These are phyloP conservation scores for Aquilaria agallochum DNA, from an alignment of 441 rosid species.

Conservation along the genomic window DNA sequence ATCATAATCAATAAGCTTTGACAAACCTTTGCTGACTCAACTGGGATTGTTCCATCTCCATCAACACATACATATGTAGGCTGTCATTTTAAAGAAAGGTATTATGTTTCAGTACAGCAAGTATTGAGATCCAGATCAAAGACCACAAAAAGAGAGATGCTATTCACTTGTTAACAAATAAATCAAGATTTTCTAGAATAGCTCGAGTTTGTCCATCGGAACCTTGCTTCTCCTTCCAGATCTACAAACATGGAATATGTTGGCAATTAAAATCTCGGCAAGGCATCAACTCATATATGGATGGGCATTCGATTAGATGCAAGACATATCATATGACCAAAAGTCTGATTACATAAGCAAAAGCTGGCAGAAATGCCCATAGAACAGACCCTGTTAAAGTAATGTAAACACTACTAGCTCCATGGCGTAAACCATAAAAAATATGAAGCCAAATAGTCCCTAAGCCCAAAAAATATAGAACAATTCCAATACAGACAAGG, in stretches of 20 bases:
- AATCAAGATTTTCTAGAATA: conserved; percentile 34
- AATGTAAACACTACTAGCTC: not conserved
- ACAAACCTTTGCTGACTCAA: conserved; percentile 81
- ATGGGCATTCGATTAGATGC: conserved; percentile 98
- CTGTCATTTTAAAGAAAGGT: conserved; percentile 32
- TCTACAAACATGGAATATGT: conserved; percentile 62
- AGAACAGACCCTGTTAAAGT: too few relatives aligned
- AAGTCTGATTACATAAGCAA: not conserved
- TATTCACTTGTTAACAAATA: not conserved
- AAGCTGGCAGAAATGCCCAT: not conserved
- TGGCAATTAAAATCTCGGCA: conserved; percentile 75
- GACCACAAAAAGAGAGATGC: not conserved
- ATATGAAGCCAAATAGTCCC: too few relatives aligned
- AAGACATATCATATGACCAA: conserved; percentile 7
- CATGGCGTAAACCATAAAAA: too few relatives aligned
- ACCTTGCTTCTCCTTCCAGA: conserved; percentile 71
- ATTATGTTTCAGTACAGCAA: conserved; percentile 5
- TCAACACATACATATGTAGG: conserved; percentile 78
- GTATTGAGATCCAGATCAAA: not conserved
- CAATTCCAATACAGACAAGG: not conserved
- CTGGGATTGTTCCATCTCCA: conserved; percentile 96
- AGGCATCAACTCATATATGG: conserved; percentile 87
- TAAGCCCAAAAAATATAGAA: too few relatives aligned
- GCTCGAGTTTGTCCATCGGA: conserved; percentile 41
- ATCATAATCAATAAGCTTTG: too few relatives aligned